phyloP scores from a whole-genome alignment of 2,329 filamentous ascomycete genomes.

The Lasiodiplodia sp. region DNA sequence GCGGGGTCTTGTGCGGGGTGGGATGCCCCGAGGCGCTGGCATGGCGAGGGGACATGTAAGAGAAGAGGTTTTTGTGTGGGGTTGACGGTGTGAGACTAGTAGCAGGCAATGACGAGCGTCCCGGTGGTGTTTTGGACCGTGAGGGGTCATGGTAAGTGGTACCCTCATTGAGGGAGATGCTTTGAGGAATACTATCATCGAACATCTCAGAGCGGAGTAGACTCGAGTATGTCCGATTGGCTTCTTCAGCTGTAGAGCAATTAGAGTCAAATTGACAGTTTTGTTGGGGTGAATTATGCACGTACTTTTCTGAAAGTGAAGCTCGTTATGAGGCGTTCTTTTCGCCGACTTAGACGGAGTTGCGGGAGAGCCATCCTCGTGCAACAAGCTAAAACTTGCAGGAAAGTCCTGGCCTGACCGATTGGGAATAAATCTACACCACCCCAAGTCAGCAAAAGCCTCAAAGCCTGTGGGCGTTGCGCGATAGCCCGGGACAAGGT shows the following conservation, averaged over 20 bases:
- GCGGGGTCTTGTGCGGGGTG: slow-evolving; percentile 88
- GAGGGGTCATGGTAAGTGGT: slow-evolving; percentile 68
- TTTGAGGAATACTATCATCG: slow-evolving; percentile 85
- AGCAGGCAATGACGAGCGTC: slow-evolving; percentile 70
- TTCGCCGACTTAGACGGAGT: slow-evolving; percentile 87
- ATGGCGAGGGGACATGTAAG: slow-evolving; percentile 79
- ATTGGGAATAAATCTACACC: slow-evolving; percentile 87
- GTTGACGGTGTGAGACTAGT: slow-evolving; percentile 86
- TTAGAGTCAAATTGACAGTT: slow-evolving; percentile 32
- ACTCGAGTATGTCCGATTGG: slow-evolving; percentile 89
- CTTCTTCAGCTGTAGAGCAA: slow-evolving; percentile 76
- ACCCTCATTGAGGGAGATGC: slow-evolving; percentile 66
- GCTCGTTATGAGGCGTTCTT: slow-evolving; percentile 84
- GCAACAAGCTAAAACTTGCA: slow-evolving; percentile 88
- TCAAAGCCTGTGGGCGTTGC: slow-evolving; percentile 10
- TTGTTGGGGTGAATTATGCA: neutral
- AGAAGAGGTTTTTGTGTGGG: slow-evolving; percentile 96
- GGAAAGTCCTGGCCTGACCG: slow-evolving; percentile 91
- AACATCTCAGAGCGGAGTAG: slow-evolving; percentile 91
- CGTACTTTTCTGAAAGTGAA: slow-evolving; percentile 87
- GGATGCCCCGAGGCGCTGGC: slow-evolving; percentile 71
- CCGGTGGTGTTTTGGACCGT: slow-evolving; percentile 82
- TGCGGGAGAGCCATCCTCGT: slow-evolving; percentile 91
- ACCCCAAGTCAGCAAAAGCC: neutral
- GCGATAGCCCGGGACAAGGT: neutral